Evolutionary conservation across 2,329 filamentous ascomycete genomes (phyloP).

Genomic region (Paecilomyces formosus): DNA sequence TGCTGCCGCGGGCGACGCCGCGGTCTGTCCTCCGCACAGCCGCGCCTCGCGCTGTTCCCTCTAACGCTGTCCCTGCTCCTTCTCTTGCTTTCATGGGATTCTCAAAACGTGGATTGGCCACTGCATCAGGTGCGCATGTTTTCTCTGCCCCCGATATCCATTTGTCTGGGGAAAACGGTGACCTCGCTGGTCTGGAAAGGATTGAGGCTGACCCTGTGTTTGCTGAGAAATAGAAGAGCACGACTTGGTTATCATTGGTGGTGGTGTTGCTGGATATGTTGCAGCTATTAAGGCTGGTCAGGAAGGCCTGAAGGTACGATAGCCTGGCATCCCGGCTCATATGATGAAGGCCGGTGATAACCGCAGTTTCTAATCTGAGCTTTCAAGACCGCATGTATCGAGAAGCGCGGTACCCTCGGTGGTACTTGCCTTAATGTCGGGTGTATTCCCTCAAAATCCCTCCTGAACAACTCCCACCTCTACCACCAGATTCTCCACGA

Average conservation of each 20-base stretch:
- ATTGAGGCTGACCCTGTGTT: constrained; percentile 13
- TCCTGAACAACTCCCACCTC: constrained; percentile 98
- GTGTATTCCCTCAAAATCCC: constrained; percentile 98
- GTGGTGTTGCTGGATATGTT: constrained; percentile 96
- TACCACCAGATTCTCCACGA: constrained; percentile 98
- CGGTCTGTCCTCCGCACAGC: constrained; percentile 34
- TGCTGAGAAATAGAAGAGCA: constrained; percentile 63
- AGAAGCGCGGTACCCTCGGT: constrained; percentile 91
- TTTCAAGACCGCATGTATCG: constrained; percentile 82
- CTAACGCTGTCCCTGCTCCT: constrained; percentile 27
- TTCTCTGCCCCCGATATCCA: not conserved
- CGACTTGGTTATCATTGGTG: constrained; percentile 94
- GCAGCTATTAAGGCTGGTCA: constrained; percentile 98
- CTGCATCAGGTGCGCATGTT: constrained; percentile 37
- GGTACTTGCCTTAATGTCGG: constrained; percentile 98
- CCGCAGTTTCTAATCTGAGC: constrained; percentile 8
- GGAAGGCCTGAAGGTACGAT: constrained; percentile 81
- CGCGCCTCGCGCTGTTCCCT: constrained; percentile 27
- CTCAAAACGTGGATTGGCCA: constrained; percentile 51
- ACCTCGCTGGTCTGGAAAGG: not conserved
- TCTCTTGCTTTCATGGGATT: constrained; percentile 42
- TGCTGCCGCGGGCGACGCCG: constrained; percentile 43
- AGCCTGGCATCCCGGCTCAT: not conserved
- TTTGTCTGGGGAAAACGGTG: not conserved
- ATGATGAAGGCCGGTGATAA: not conserved